These are phyloP conservation scores for Collariella sp. DNA, from an alignment of 495 filamentous ascomycete species.

Conservation along the genomic window DNA sequence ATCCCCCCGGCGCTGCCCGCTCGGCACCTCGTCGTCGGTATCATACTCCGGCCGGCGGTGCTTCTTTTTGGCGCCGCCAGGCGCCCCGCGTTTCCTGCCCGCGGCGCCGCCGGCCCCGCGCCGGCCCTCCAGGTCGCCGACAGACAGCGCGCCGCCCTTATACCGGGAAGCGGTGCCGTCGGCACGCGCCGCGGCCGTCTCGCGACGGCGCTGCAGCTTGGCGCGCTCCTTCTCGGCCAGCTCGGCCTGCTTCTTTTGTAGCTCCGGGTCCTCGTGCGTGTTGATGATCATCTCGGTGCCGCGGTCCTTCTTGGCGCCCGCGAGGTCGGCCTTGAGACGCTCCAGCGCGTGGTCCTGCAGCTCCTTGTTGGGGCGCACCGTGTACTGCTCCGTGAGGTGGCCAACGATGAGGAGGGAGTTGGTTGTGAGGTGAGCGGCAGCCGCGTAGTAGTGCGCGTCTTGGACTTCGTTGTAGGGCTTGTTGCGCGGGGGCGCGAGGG, in stretches of 20 bases:
- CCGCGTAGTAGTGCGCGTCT: constrained; percentile 72
- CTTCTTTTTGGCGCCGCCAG: constrained; percentile 35
- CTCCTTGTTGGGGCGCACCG: constrained; percentile 57
- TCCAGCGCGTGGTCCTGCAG: constrained; percentile 72
- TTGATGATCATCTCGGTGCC: constrained; percentile 47
- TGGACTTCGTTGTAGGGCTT: constrained; percentile 61
- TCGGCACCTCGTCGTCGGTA: constrained; percentile 57
- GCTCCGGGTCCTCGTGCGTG: constrained; percentile 70
- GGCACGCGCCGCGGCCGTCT: constrained; percentile 57
- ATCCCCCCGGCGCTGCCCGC: constrained; percentile 58
- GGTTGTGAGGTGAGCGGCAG: constrained; percentile 59
- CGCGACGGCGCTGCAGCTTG: constrained; percentile 57
- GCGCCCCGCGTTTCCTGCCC: constrained; percentile 38
- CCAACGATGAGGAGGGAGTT: constrained; percentile 66
- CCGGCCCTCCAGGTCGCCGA: constrained; percentile 65
- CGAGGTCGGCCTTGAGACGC: constrained; percentile 60
- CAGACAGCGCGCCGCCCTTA: constrained; percentile 53
- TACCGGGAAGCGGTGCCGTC: constrained; percentile 45
- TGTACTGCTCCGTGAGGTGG: constrained; percentile 70
- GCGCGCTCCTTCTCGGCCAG: constrained; percentile 60
- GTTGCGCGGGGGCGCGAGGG: constrained; percentile 55
- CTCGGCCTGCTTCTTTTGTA: constrained; percentile 68
- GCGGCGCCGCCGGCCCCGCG: constrained; percentile 21
- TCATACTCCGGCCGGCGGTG: constrained; percentile 45
- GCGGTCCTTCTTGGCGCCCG: constrained; percentile 44